Evolutionary conservation across 202 grass and related monocot species (phyloP), one percentile per base, ranked within the genome.

Genomic region (Thinopyrum obtusiflorum): DNA sequence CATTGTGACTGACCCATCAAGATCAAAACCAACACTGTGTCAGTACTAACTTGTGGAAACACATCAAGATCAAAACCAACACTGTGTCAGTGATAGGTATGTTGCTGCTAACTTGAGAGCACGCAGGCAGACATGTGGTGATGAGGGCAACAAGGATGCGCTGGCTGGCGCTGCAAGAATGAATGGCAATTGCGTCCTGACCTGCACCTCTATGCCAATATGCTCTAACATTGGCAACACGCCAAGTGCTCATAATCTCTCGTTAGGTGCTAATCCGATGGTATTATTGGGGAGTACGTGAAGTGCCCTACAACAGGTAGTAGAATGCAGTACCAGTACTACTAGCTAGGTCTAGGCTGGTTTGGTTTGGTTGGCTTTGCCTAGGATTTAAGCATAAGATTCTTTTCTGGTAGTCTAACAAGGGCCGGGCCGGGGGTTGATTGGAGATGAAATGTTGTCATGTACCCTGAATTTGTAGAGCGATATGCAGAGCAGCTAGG

Each of bases 371-470:
- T 76, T 32, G 77, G 62, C 77, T 76, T 85, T 81, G 11, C 76
- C 69, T 77, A 84, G 77, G 78, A 79, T 77, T 82, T 23, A 81
- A 85, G 83, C 47, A 40, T 82, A 37, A 77, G 87, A 82, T 85
- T 82, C 49, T 73, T 85, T 57, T 81, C 87, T 60, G 23, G 37
- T 80, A 83, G 65, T 77, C 53, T 72, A 72, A 47, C 12, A 47
- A 47, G 44, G 44, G 44, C 13, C 44, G 44, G 8, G 18, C 13
- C 44, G 44, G 11, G 18, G 81, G 8, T 55, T 59, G 49, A 18
- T 33, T 46, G 82, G 40, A 74, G 55, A 27, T 47, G 73, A 37
- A 75, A 44, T 44, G 9, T 61, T 82, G 63, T 36, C 6, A 31
- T 68, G 36, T 57, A 28, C 18, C 44, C 42, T 51, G 14, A 68